Evolutionary conservation across 2,329 filamentous ascomycete species (phyloP).

Genomic region (Epicoccum nigrum): DNA sequence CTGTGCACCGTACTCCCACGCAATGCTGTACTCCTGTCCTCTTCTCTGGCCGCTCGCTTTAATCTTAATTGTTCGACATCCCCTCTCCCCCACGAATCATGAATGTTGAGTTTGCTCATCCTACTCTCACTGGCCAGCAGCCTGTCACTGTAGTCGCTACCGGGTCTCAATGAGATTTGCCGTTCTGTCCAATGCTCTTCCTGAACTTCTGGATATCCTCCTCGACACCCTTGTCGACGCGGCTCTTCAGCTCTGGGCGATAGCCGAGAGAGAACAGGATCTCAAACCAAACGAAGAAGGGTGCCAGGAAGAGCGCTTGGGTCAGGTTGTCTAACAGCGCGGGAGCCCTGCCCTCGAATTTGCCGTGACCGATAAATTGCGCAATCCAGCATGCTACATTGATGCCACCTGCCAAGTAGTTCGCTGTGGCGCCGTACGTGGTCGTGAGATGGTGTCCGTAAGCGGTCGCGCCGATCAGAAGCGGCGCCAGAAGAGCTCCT

Average conservation of each 20-base stretch:
- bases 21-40: constrained; percentile 27
- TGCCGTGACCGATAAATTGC: constrained; percentile 91
- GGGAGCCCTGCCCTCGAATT: constrained; percentile 85
- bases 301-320: constrained; percentile 90
- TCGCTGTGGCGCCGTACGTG: constrained; percentile 64
- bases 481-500: constrained; percentile 74
- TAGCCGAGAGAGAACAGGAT: constrained; percentile 90
- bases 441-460: constrained; percentile 75
- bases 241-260: constrained; percentile 80
- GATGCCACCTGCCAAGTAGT: constrained; percentile 69
- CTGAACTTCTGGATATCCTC: constrained; percentile 77
- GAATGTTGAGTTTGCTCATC: no score
- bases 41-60: not conserved
- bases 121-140: no score
- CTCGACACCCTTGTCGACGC: constrained; percentile 77
- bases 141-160: no score
- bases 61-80: not conserved
- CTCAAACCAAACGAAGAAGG: constrained; percentile 97
- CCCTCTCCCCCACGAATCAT: not conserved
- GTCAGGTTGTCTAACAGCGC: constrained; percentile 89
- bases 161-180: constrained; percentile 19
- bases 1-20: constrained; percentile 30
- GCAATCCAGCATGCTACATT: constrained; percentile 81
- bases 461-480: constrained; percentile 78
- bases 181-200: constrained; percentile 57